Evolutionary conservation across 306 rosid genomes (phyloP).

Genomic region (Acacia melanoxylon): DNA sequence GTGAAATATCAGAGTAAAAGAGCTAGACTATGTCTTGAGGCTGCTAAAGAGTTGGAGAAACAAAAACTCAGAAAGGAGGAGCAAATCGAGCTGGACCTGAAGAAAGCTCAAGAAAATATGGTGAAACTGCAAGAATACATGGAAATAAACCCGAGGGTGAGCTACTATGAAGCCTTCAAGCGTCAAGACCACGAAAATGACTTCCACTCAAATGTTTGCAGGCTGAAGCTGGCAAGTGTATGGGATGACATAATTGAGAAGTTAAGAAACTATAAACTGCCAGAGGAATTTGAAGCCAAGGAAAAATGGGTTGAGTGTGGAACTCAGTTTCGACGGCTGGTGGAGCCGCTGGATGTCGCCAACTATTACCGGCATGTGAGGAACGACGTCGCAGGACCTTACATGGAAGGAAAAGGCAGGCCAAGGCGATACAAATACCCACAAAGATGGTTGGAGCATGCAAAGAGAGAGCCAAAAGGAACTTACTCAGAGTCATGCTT

Average conservation of each 20-base stretch:
- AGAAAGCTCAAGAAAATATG: slow-evolving; percentile 22
- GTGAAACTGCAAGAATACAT: slow-evolving; percentile 36
- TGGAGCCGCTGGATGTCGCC: slow-evolving; percentile 85
- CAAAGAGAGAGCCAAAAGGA: background rate
- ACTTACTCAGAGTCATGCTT: slow-evolving; percentile 54
- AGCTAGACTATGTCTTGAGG: slow-evolving; percentile 64
- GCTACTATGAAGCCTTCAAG: slow-evolving; percentile 77
- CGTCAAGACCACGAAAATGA: slow-evolving; percentile 46
- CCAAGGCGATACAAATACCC: slow-evolving; percentile 62
- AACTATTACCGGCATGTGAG: slow-evolving; percentile 71
- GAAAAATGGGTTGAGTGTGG: slow-evolving; percentile 47
- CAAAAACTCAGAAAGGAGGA: slow-evolving; percentile 42
- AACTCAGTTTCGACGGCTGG: slow-evolving; percentile 55
- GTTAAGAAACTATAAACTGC: slow-evolving; percentile 65
- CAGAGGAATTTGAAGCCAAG: slow-evolving; percentile 71
- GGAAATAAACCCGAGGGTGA: slow-evolving; percentile 26
- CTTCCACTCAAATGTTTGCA: slow-evolving; percentile 67
- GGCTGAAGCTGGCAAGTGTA: slow-evolving; percentile 65
- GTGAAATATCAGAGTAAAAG: slow-evolving; percentile 50
- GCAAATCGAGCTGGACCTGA: slow-evolving; percentile 10
- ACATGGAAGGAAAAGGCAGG: slow-evolving; percentile 48
- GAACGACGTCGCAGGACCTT: slow-evolving; percentile 61
- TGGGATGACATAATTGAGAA: slow-evolving; percentile 75
- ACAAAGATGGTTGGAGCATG: slow-evolving; percentile 76
- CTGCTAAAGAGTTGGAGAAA: slow-evolving; percentile 58